Base-by-base conservation (phyloP, 495 filamentous ascomycete genomes). In the Tetracladium setigerum region DNA sequence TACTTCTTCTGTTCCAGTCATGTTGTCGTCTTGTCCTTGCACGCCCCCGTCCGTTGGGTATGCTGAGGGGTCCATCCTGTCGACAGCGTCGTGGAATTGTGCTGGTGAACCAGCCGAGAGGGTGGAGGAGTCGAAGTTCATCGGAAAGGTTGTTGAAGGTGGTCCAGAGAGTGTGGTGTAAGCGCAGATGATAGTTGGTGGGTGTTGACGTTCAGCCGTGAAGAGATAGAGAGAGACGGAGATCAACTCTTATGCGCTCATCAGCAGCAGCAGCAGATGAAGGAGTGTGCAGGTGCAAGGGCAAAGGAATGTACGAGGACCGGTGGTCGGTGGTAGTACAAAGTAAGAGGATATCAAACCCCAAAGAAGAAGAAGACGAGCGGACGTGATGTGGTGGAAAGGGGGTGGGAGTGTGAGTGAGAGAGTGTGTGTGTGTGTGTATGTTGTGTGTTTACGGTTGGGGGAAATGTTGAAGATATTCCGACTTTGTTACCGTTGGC, bases 81-180 rank as follows among this genome's bases (percentile, higher is more conserved):
- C 68, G 52, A 74, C 53, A 39, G 67, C 62, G 71, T 71, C 66
- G 66, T 68, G 68, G 51, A 71, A 74, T 50, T 73, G 68, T 62
- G 59, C 70, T 51, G 64, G 61, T 52, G 72, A 70, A 60, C 68
- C 72, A 52, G 64, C 59, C 14, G 66, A 65, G 14, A 69, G 47
- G 4, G 62, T 67, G 46, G 71, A 74, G 52, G 69, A 68, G 71
- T 74, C 71, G 69, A 74, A 66, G 30, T 52, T 72, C 22, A 27
- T 27, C 7, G 22, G 22, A 27, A 27, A 27, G 22, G 22, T 65
- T 57, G 22, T 3, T 27, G 22, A 7, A 7, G 7, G 22, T 27
- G 22, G 22, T 27, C 3, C 22, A 7, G 22, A 27, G 22, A 27
- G 22, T 3, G n/a, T n/a, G n/a, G n/a, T n/a, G n/a, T n/a, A n/a